These are phyloP conservation scores for Colletotrichum tanaceti DNA, from an alignment of 2,329 filamentous ascomycete genomes.

Conservation along the genomic window DNA sequence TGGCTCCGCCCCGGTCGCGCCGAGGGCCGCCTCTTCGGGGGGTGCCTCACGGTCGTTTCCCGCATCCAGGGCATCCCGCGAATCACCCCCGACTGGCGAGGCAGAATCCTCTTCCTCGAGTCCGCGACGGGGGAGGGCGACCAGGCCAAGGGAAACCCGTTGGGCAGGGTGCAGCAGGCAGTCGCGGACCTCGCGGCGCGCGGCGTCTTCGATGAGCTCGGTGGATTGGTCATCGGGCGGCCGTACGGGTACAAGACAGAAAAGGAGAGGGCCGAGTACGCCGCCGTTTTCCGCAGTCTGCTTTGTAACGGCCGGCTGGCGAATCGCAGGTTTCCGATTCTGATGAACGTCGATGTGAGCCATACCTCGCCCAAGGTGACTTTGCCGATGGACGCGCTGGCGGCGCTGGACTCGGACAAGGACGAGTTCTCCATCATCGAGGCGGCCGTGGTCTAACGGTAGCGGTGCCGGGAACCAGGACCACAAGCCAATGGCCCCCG, in stretches of 20 bases:
- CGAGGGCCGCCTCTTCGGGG: conserved; percentile 58
- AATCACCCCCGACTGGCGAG: conserved; percentile 52
- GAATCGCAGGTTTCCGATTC: conserved; percentile 51
- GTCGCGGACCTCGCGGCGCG: conserved; percentile 56
- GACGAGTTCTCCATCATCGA: conserved; percentile 52
- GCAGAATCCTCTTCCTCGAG: conserved; percentile 56
- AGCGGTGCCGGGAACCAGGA: background rate
- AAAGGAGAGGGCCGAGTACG: conserved; percentile 46
- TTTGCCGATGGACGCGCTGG: conserved; percentile 53
- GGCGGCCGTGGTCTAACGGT: conserved; percentile 30
- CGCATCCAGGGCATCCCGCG: conserved; percentile 50
- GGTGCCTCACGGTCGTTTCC: conserved; percentile 55
- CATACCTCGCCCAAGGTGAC: conserved; percentile 58
- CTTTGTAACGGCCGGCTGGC: conserved; percentile 52
- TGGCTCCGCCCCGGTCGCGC: conserved; percentile 53
- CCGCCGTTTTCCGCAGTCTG: conserved; percentile 47
- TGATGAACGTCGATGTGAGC: conserved; percentile 57
- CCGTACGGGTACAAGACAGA: conserved; percentile 54
- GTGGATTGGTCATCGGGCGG: conserved; percentile 56
- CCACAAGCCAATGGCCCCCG: background rate
- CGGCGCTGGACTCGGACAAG: conserved; percentile 52
- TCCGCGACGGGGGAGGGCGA: conserved; percentile 51
- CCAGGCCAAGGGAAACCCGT: conserved; percentile 42
- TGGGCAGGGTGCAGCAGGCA: conserved; percentile 48
- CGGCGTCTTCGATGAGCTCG: conserved; percentile 55